Percentiles rank a stretch among this genome's conserved stretches.
Conservation (phyloP, 257 asterid species). For the Solanum virginianum region DNA sequence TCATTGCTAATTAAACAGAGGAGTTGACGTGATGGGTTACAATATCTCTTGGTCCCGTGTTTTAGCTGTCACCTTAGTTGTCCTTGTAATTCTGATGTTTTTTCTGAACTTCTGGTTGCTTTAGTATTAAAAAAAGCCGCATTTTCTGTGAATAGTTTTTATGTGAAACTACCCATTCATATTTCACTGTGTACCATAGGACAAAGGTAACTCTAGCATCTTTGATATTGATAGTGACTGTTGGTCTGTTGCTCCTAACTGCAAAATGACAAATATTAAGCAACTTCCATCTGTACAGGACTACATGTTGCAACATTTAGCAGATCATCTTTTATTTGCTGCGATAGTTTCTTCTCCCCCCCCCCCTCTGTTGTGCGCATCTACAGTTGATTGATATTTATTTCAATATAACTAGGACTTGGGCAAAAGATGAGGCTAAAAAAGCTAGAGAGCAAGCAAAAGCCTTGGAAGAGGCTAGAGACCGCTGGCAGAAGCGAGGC, state of each 20-base stretch:
- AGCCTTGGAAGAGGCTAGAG: conserved; percentile 82
- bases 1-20: not conserved
- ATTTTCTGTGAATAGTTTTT: not conserved
- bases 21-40: not conserved
- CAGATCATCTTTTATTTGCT: not conserved
- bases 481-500: conserved; percentile 80
- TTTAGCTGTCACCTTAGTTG: not conserved
- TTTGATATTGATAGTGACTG: not conserved
- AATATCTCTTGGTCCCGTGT: not conserved
- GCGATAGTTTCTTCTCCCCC: not conserved
- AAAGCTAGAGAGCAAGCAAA: conserved; percentile 89
- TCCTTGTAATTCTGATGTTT: not conserved
- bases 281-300: not conserved
- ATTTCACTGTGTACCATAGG: not conserved
- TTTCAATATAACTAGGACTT: conserved; percentile 33
- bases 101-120: not conserved
- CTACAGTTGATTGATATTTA: not conserved
- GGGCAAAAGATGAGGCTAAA: conserved; percentile 98
- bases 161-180: not conserved
- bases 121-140: not conserved
- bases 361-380: not conserved
- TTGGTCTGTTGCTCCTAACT: not conserved
- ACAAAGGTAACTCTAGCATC: not conserved
- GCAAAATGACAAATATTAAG: not conserved
- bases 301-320: not conserved